Base-by-base conservation (phyloP, 2,329 filamentous ascomycete species). In the Fusarium tanahbumbuense region DNA sequence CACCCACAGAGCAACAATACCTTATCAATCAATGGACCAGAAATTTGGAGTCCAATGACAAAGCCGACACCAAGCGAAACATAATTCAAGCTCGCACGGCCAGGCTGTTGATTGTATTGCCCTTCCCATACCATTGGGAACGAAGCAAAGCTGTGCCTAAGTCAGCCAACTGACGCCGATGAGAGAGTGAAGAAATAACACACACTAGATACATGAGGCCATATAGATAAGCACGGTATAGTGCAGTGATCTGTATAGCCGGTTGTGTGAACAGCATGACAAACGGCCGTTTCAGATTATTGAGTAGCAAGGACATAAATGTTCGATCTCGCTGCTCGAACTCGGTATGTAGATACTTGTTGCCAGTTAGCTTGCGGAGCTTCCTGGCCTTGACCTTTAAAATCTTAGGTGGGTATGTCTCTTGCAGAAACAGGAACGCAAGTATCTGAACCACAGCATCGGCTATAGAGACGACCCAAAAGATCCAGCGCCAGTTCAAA, bases 1-100 rank as follows among this genome's bases (percentile, higher is more conserved):
- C 3, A 28, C 2, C 3, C 16, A 8, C 8, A 3, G 12, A 23
- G 8, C 2, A 9, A 2, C 18, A 15, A 3, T 68, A 78, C 77
- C 71, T 75, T 78, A 54, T 80, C 78, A 8, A 80, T 80, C 2
- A 78, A 25, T 3, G 80, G 79, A 0, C 77, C 85, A 20, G 89
- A 85, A 6, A 88, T 80, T 1, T 81, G 80, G 3, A 87, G 85
- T 4, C 88, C 88, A 49, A 89, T 83, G 48, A 89, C 86, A 4
- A 81, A 78, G 0, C 86, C 86, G 5, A 87, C 66, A 0, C 85
- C 85, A 2, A 88, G 81, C 1, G 85, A 85, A 0, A 88, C 77
- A 67, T 87, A 88, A 40, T 86, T 82, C 3, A 89, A 76, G 16
- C 86, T 85, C 0, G 83, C 81, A 8, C 79, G 77, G 1, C 83